Evolutionary conservation across 768 basidiomycete species (phyloP).

Genomic region (Lyophyllum decastes): DNA sequence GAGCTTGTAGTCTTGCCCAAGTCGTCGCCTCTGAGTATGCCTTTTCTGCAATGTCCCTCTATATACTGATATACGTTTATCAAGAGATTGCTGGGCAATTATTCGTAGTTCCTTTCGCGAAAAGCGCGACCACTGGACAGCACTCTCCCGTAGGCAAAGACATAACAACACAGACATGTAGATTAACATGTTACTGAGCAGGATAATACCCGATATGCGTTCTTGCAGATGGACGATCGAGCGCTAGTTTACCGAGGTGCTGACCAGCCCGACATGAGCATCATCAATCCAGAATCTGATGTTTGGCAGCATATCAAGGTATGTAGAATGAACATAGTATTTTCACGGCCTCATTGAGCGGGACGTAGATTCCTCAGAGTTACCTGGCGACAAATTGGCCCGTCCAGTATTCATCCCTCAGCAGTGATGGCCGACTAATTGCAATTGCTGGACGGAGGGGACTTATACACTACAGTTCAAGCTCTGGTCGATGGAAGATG

Average conservation of each 20-base stretch:
- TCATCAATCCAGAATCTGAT: constrained; percentile 96
- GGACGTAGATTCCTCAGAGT: constrained; percentile 76
- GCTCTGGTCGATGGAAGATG: constrained; percentile 93
- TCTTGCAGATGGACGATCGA: constrained; percentile 93
- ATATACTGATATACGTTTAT: constrained; percentile 2
- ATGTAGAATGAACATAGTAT: constrained; percentile 4
- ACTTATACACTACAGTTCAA: constrained; percentile 90
- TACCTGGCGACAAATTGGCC: constrained; percentile 95
- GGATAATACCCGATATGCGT: constrained; percentile 96
- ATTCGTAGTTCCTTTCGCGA: constrained; percentile 89
- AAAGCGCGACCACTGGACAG: constrained; percentile 90
- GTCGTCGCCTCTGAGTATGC: constrained; percentile 51
- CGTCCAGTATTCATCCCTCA: constrained; percentile 87
- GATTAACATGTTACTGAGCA: constrained; percentile 25
- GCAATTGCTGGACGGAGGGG: constrained; percentile 92
- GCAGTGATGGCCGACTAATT: constrained; percentile 86
- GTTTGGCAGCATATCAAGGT: constrained; percentile 98
- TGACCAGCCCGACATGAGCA: constrained; percentile 96
- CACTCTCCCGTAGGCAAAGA: constrained; percentile 75
- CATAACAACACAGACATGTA: neutral
- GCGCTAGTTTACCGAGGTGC: constrained; percentile 93
- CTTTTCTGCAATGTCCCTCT: neutral
- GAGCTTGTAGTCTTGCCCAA: constrained; percentile 80
- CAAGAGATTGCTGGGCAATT: constrained; percentile 69
- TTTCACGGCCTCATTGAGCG: constrained; percentile 1